Conservation (phyloP, 805 yeast species). For the Jamesozyma hellenica region DNA sequence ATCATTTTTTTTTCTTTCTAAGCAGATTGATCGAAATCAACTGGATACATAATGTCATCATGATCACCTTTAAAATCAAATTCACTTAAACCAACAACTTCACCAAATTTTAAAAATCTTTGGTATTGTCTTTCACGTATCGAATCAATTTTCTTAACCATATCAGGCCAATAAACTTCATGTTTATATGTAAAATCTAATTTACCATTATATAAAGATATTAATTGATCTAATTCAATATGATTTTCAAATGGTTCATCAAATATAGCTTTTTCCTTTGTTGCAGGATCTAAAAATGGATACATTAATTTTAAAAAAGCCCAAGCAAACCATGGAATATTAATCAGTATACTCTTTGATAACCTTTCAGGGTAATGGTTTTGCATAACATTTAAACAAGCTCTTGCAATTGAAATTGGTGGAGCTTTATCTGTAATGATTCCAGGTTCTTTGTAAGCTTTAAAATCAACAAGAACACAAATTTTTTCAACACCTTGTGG, state of each 20-base stretch:
- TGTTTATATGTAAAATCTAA: slow-evolving; percentile 44
- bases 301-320: slow-evolving; percentile 46
- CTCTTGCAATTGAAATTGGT: slow-evolving; percentile 40
- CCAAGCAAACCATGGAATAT: slow-evolving; percentile 49
- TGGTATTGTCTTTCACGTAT: slow-evolving; percentile 33
- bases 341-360: slow-evolving; percentile 43
- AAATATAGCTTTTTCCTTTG: slow-evolving; percentile 46
- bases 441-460: slow-evolving; percentile 32
- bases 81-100: slow-evolving; percentile 45
- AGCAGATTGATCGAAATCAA: slow-evolving; percentile 8
- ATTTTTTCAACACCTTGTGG: slow-evolving; percentile 51
- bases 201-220: slow-evolving; percentile 38
- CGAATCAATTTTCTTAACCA: slow-evolving; percentile 35
- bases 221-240: slow-evolving; percentile 44
- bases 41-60: slow-evolving; percentile 18
- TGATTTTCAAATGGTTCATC: slow-evolving; percentile 49
- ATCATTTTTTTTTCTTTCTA: not conserved
- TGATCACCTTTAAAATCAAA: slow-evolving; percentile 36
- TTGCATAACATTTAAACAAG: slow-evolving; percentile 42
- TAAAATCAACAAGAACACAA: slow-evolving; percentile 47
- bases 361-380: slow-evolving; percentile 51
- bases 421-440: slow-evolving; percentile 36
- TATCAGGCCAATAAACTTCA: slow-evolving; percentile 43
- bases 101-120: slow-evolving; percentile 34
- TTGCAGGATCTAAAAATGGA: slow-evolving; percentile 50